Evolutionary conservation across 441 rosid species (phyloP), one percentile per base, ranked within the genome.

Genomic region (Theobroma grandiflorum): DNA sequence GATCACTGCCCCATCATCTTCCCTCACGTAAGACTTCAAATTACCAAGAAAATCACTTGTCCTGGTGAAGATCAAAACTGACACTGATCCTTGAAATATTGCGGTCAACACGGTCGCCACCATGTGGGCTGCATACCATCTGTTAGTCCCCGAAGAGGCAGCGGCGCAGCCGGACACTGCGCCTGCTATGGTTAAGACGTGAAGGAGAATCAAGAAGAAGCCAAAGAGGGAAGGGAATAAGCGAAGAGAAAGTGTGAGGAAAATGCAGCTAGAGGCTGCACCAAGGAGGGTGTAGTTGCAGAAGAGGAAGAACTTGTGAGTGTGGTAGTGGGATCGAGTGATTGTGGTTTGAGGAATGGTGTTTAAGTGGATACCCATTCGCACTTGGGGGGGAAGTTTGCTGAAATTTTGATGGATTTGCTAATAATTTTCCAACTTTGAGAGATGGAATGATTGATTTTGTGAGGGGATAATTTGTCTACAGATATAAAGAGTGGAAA

Each of bases 251-350:
- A 92, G 90, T 31, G 98, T 95, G 66, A 96, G 87, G 94, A 96
- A 95, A 72, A 95, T 88, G 91, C 97, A 93, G 76, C 96, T 91
- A 61, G 97, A 96, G 31, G 99, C 95, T 49, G 99, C 94, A 4
- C 98, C 92, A 0, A 96, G 90, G 47, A 94, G 95, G 68, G 95
- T 85, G 92, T 93, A 95, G 89, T 96, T 95, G 87, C 92, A 89
- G 59, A 93, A 82, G 79, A 92, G 87, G 90, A 94, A 96, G 67
- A 89, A 74, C 79, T 87, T 92, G 88, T 87, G 97, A 31, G 93
- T 90, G 76, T 84, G 89, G 59, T 86, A 78, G 74, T 90, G 90
- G 0, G 90, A 86, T 64, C 69, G 67, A 11, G 85, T 81, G 62
- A 80, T 79, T 72, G 84, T 75, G 4, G 79, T 20, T 49, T 64